Evolutionary conservation across 2,329 filamentous ascomycete species (phyloP).

Genomic region (Colletotrichum zoysiae): DNA sequence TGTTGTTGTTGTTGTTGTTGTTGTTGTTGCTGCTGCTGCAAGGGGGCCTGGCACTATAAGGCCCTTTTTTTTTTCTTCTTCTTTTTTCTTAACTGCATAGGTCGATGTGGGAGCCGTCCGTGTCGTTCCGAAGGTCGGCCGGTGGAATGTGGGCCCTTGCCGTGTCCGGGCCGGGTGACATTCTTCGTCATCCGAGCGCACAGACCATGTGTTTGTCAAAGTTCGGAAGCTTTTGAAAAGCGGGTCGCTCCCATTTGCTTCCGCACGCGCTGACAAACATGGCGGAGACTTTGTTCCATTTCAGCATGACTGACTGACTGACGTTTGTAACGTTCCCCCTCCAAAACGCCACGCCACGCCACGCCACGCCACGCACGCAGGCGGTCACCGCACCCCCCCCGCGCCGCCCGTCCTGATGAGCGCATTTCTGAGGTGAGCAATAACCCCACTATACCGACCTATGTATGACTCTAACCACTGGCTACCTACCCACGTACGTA

Average conservation of each 20-base stretch:
- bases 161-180: slow-evolving; percentile 27
- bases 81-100: too few species aligned
- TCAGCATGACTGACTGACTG: slow-evolving; percentile 17
- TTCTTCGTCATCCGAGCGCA: slow-evolving; percentile 18
- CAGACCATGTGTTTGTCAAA: slow-evolving; percentile 38
- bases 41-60: not conserved
- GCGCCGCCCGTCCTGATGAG: not conserved
- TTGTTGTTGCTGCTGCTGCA: slow-evolving; percentile 11
- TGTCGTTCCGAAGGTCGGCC: slow-evolving; percentile 23
- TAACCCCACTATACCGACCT: not conserved
- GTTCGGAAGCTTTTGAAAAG: not conserved
- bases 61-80: not conserved
- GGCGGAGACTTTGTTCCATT: slow-evolving; percentile 6
- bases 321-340: slow-evolving; percentile 15
- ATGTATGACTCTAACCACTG: slow-evolving; percentile 19
- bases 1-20: not conserved
- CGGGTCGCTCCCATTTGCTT: not conserved
- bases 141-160: slow-evolving; percentile 16
- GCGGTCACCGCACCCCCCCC: too few species aligned
- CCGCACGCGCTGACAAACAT: slow-evolving; percentile 20
- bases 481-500: not conserved
- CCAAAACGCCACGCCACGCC: not conserved
- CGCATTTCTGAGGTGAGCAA: slow-evolving; percentile 20
- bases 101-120: slow-evolving; percentile 18
- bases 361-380: too few species aligned